Evolutionary conservation across 805 yeast species (phyloP), one percentile per base, ranked within the genome.

Genomic region (Candida schatavii): DNA sequence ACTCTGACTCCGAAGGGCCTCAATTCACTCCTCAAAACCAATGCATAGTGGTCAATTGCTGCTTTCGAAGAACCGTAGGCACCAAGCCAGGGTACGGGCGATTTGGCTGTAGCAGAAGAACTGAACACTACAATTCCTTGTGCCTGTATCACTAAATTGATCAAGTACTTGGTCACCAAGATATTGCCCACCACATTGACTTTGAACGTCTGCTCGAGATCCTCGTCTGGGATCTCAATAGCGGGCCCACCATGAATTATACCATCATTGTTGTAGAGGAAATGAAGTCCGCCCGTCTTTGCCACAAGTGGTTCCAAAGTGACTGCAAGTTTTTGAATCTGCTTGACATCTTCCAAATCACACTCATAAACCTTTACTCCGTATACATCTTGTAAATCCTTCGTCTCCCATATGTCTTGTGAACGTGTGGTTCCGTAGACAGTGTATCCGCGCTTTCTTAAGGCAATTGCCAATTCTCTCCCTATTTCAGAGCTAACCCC

Each of bases 211-310:
- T 39, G 35, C 28, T 52, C 49, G 6, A 66, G 27, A 7, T 48
- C 45, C 0, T 48, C 54, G 26, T 56, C 59, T 5, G 56, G 54
- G 6, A 55, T 43, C 29, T 68, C 74, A 5, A 59, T 48, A 11
- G 64, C 54, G 0, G 73, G 59, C 2, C 62, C 62, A 40, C 52
- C 62, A 33, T 30, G 35, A 19, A 49, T 46, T 25, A 61, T 54
- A 0, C 76, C 75, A 5, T 75, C 76, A 43, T 71, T 72, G 46
- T 70, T 64, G 51, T 62, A 70, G 30, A 72, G 53, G 4, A 68
- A 46, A 39, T 70, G 66, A 22, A 72, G 46, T 21, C 46, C 45
- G 3, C 69, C 73, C 17, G 66, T 60, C 29, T 57, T 51, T 11
- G 46, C 50, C 13, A 65, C 47, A 1, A 45, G 32, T 18, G 15